Conservation (phyloP, 257 asterid genomes). For the Solanum bulbocastanum region DNA sequence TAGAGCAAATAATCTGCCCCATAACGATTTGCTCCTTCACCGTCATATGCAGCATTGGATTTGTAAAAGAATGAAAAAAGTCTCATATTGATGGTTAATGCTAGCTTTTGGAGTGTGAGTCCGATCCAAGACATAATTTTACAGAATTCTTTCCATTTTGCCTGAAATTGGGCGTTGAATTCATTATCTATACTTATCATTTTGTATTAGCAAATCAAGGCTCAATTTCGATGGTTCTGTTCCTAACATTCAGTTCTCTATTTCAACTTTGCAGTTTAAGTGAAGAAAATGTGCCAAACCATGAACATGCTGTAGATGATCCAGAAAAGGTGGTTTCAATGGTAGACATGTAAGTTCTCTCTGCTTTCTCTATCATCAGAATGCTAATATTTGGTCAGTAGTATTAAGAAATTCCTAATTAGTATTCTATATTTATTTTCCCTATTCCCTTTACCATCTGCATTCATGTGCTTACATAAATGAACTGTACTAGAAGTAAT, state of each 20-base stretch:
- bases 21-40: neutral
- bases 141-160: neutral
- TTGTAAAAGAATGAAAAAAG: neutral
- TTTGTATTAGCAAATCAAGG: neutral
- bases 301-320: slow-evolving; percentile 49
- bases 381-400: neutral
- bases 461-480: slow-evolving; percentile 14
- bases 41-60: neutral
- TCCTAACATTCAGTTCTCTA: neutral
- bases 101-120: neutral
- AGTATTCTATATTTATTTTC: neutral
- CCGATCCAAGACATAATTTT: neutral
- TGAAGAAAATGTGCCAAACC: slow-evolving; percentile 27
- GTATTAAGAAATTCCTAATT: neutral
- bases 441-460: neutral
- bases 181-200: neutral
- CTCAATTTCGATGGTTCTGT: neutral
- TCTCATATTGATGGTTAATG: neutral
- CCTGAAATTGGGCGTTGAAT: neutral
- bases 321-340: slow-evolving; percentile 61
- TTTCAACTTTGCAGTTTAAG: slow-evolving; percentile 24
- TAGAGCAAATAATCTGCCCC: neutral
- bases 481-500: neutral
- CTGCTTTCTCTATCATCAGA: neutral
- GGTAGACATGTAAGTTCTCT: slow-evolving; percentile 54